A percentile compares a stretch with the other conserved stretches of the same genome.
phyloP scores from a whole-genome alignment of 345 rosid genomes.

The Garcia nutans region DNA sequence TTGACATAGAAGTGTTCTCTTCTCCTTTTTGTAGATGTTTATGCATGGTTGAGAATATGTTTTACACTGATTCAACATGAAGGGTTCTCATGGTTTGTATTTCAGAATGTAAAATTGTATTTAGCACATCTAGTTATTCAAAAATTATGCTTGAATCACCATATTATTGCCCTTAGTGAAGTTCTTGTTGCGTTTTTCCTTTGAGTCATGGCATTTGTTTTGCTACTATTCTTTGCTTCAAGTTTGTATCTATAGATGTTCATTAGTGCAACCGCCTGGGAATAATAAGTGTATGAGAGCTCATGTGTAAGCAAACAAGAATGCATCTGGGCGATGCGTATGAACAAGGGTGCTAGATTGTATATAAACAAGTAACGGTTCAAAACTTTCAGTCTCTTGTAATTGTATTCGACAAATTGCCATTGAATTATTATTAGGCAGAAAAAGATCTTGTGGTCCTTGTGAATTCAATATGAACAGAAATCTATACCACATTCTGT shows the following conservation, averaged over 20 bases:
- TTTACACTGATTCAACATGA: neutral
- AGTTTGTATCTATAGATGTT: no score
- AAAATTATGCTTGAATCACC: neutral
- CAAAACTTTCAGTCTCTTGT: no score
- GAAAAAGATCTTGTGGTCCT: neutral
- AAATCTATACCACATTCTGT: neutral
- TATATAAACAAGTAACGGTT: no score
- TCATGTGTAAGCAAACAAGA: no score
- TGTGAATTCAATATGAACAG: neutral
- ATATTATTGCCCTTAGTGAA: neutral
- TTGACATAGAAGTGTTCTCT: conserved; percentile 20
- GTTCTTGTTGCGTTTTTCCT: neutral
- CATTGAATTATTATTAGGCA: neutral
- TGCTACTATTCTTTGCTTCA: no score
- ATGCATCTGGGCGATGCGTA: no score
- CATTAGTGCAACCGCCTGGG: no score
- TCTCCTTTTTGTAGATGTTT: neutral
- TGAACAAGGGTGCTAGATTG: no score
- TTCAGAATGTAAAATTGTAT: neutral
- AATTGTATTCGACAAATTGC: neutral
- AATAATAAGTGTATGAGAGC: no score
- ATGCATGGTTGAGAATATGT: neutral
- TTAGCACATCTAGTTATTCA: no score
- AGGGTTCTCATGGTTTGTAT: no score
- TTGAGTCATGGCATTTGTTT: no score